Evolutionary conservation across 495 filamentous ascomycete genomes (phyloP).

Genomic region (Beverwykella pulmonaria): DNA sequence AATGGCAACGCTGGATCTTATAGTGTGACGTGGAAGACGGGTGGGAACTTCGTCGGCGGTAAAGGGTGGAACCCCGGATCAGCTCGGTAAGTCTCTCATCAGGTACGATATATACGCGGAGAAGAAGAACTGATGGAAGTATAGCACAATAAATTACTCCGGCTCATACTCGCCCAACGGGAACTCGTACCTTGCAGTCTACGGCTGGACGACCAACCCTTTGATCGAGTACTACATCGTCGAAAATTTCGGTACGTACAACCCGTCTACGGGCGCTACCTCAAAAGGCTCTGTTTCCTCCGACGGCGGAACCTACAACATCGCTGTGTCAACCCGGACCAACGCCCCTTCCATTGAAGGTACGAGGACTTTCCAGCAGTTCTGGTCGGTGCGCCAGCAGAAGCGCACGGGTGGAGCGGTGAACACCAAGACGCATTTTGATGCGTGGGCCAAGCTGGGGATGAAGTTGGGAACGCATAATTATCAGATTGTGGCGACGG

Average conservation of each 20-base stretch:
- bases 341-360: conserved; percentile 57
- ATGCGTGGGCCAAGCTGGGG: conserved; percentile 45
- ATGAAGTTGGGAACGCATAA: conserved; percentile 46
- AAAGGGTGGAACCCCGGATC: conserved; percentile 46
- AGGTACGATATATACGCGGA: too few relatives aligned
- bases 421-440: conserved; percentile 48
- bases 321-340: conserved; percentile 31
- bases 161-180: conserved; percentile 60
- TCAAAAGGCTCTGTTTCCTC: conserved; percentile 25
- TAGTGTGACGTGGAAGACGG: conserved; percentile 55
- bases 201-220: conserved; percentile 65
- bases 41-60: conserved; percentile 64
- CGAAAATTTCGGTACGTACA: conserved; percentile 60
- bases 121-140: background rate
- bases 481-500: conserved; percentile 52
- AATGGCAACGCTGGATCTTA: conserved; percentile 62
- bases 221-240: conserved; percentile 69
- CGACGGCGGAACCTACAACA: conserved; percentile 41
- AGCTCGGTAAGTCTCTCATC: conserved; percentile 35
- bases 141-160: conserved; percentile 53
- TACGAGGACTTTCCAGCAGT: conserved; percentile 64
- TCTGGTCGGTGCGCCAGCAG: conserved; percentile 59
- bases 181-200: conserved; percentile 63
- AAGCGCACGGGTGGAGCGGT: conserved; percentile 59
- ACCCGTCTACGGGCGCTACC: conserved; percentile 50